Evolutionary conservation across 176 grass and related monocot species (phyloP).

Genomic region (Thinopyrum elongatum): DNA sequence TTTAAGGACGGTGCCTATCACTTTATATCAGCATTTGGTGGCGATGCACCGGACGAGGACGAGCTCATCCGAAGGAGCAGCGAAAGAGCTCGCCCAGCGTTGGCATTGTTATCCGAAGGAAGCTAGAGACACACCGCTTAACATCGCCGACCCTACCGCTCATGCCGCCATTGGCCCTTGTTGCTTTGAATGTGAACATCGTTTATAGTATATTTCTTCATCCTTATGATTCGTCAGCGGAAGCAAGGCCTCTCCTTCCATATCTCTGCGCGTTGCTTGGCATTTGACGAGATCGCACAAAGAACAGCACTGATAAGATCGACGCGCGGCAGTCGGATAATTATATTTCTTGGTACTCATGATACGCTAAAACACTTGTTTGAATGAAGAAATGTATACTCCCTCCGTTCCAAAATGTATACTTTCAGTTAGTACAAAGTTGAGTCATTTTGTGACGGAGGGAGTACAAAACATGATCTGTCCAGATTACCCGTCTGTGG

Average conservation of each 20-base stretch:
- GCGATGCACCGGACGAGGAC: slow-evolving; percentile 17
- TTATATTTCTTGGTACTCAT: too few relatives aligned
- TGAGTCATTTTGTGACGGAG: too few relatives aligned
- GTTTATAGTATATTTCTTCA: neutral
- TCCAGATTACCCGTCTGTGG: too few relatives aligned
- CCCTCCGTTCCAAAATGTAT: too few relatives aligned
- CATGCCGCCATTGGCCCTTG: slow-evolving; percentile 1
- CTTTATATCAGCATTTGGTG: slow-evolving; percentile 16
- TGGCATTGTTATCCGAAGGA: slow-evolving; percentile 27
- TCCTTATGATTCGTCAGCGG: neutral
- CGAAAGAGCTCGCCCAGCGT: neutral
- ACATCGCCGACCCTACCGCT: slow-evolving; percentile 12
- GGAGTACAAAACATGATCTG: too few relatives aligned
- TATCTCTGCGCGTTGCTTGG: neutral
- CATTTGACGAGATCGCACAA: too few relatives aligned
- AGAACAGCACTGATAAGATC: too few relatives aligned
- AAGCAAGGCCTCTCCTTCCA: neutral
- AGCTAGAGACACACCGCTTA: neutral
- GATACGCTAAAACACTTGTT: too few relatives aligned
- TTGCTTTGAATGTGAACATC: neutral
- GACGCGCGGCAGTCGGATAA: neutral
- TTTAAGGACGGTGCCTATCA: slow-evolving; percentile 12
- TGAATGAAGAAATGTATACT: too few relatives aligned
- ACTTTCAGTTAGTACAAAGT: too few relatives aligned
- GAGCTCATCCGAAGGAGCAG: slow-evolving; percentile 45